Evolutionary conservation across 1,284 basidiomycete genomes (phyloP).

Genomic region (Trichosporon asahii): DNA sequence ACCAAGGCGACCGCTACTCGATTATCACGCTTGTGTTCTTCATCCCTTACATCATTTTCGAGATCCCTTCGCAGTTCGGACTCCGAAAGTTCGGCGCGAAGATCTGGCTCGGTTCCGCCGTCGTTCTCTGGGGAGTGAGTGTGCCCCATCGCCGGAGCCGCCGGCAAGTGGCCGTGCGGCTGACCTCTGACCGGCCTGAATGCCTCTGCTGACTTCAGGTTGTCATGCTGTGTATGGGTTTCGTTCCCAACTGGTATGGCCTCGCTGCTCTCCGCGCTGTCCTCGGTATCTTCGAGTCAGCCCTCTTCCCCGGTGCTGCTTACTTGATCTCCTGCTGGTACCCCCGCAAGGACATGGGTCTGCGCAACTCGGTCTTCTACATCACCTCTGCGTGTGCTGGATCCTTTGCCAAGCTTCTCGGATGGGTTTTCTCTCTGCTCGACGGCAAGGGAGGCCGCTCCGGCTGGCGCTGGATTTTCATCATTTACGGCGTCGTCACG

Average conservation of each 20-base stretch:
- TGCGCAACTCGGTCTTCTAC: constrained; percentile 50
- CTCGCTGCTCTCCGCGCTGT: constrained; percentile 51
- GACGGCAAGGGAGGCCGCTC: constrained; percentile 8
- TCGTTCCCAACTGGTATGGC: constrained; percentile 40
- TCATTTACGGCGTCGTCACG: constrained; percentile 15
- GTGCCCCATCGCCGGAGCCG: constrained; percentile 32
- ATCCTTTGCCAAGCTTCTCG: constrained; percentile 20
- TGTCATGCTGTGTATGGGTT: constrained; percentile 49
- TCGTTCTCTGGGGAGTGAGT: constrained; percentile 27
- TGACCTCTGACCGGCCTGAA: neutral
- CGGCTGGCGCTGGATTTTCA: constrained; percentile 21
- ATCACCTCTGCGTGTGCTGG: constrained; percentile 30
- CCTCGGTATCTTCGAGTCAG: constrained; percentile 48
- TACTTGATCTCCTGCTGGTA: constrained; percentile 55
- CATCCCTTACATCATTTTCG: constrained; percentile 31
- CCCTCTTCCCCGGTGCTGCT: constrained; percentile 48
- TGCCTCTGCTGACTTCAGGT: constrained; percentile 38
- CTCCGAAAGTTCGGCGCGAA: constrained; percentile 24
- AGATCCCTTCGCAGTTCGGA: constrained; percentile 24
- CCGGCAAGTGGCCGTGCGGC: neutral
- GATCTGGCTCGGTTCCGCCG: constrained; percentile 32
- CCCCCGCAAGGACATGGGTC: constrained; percentile 53
- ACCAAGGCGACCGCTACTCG: constrained; percentile 46
- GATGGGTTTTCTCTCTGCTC: constrained; percentile 17
- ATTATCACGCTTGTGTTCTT: constrained; percentile 48